Conservation (phyloP, 441 rosid species). For the Mallotus japonicus region DNA sequence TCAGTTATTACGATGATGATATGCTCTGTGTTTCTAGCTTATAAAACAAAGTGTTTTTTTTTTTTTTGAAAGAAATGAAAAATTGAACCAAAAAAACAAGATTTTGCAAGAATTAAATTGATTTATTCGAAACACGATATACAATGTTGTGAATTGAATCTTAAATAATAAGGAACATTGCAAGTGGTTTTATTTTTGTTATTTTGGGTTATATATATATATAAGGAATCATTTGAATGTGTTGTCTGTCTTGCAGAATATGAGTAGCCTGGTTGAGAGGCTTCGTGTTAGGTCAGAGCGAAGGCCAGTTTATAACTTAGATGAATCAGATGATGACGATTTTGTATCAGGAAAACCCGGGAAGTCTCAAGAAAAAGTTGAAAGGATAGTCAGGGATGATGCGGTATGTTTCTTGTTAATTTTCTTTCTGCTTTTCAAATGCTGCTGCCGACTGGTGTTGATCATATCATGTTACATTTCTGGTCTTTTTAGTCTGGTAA, state of each 20-base stretch:
- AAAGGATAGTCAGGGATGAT: conserved; percentile 75
- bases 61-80: too few species aligned
- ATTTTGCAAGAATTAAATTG: too few species aligned
- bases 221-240: not conserved
- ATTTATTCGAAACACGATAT: too few species aligned
- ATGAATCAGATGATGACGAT: conserved; percentile 97
- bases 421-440: conserved; percentile 13
- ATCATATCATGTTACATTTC: not conserved
- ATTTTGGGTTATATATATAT: too few species aligned
- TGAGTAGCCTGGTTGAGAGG: conserved; percentile 99
- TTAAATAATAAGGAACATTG: too few species aligned
- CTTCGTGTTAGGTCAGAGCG: conserved; percentile 87
- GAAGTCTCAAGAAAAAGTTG: conserved; percentile 50
- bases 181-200: too few species aligned
- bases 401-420: conserved; percentile 53
- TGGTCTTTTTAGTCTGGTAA: not conserved
- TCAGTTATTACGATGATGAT: not conserved
- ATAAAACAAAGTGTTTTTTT: not conserved
- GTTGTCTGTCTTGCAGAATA: conserved; percentile 43
- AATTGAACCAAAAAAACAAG: too few species aligned
- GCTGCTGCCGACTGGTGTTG: not conserved
- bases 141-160: too few species aligned
- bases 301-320: conserved; percentile 77
- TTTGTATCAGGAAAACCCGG: conserved; percentile 52
- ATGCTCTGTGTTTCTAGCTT: not conserved